Evolutionary conservation across 306 rosid species (phyloP).

Genomic region (Gleditsia sinensis): DNA sequence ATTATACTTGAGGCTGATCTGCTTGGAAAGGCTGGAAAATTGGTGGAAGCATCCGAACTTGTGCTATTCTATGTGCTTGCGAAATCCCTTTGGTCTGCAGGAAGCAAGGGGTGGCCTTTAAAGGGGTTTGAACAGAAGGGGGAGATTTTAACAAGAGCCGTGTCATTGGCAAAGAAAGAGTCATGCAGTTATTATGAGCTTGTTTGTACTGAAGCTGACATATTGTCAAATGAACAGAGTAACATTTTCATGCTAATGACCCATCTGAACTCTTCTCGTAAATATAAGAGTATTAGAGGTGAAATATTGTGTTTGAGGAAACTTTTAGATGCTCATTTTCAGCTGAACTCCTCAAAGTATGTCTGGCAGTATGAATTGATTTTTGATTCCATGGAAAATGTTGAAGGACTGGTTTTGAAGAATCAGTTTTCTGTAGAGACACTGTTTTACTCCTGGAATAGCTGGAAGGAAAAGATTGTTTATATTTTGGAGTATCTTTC

Average conservation of each 20-base stretch:
- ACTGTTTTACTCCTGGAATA: conserved; percentile 51
- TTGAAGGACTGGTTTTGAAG: conserved; percentile 13
- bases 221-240: conserved; percentile 32
- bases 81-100: conserved; percentile 55
- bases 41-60: conserved; percentile 43
- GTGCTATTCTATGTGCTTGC: conserved; percentile 41
- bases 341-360: conserved; percentile 24
- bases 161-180: conserved; percentile 38
- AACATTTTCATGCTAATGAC: conserved; percentile 7
- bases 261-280: conserved; percentile 39
- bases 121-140: conserved; percentile 40
- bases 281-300: conserved; percentile 36
- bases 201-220: conserved; percentile 45
- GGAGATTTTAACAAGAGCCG: conserved; percentile 50
- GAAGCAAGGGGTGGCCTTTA: conserved; percentile 63
- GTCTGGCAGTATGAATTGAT: conserved; percentile 35
- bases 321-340: conserved; percentile 53
- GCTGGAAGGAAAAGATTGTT: conserved; percentile 53
- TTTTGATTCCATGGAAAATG: conserved; percentile 28
- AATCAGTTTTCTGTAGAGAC: conserved; percentile 47
- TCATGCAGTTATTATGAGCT: conserved; percentile 27
- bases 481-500: conserved; percentile 37
- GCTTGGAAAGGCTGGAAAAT: conserved; percentile 51
- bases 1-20: conserved; percentile 35
- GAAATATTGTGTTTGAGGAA: conserved; percentile 50